Conservation (phyloP, 2,329 filamentous ascomycete species). For the Neurospora sp. region DNA sequence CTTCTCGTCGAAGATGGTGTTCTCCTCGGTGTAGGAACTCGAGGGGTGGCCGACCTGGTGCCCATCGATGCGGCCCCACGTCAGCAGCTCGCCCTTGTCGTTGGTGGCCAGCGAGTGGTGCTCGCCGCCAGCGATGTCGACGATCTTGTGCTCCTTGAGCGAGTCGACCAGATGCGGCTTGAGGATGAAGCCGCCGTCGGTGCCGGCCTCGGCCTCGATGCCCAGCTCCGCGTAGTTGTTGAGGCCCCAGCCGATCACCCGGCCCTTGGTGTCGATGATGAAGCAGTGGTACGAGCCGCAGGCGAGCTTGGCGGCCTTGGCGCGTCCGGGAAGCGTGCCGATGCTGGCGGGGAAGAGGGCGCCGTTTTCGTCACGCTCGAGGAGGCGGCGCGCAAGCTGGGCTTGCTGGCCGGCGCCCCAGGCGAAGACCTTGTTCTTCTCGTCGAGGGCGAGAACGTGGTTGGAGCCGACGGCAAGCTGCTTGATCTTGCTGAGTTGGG, state of each 20-base stretch:
- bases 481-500: conserved; percentile 56
- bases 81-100: conserved; percentile 44
- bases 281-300: conserved; percentile 74
- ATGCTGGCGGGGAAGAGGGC: conserved; percentile 26
- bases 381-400: conserved; percentile 49
- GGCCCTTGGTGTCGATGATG: conserved; percentile 59
- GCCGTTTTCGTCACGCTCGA: conserved; percentile 41
- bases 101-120: conserved; percentile 66
- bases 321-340: conserved; percentile 27
- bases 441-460: conserved; percentile 60
- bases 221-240: conserved; percentile 73
- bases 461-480: conserved; percentile 58
- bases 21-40: conserved; percentile 43
- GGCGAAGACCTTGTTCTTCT: conserved; percentile 53
- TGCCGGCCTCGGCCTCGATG: conserved; percentile 59
- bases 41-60: conserved; percentile 48
- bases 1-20: conserved; percentile 54
- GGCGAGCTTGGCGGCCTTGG: conserved; percentile 58
- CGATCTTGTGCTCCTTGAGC: conserved; percentile 55
- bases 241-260: conserved; percentile 73
- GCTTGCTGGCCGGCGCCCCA: conserved; percentile 67
- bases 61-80: conserved; percentile 51
- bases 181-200: conserved; percentile 61
- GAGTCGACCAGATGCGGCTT: conserved; percentile 57
- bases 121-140: conserved; percentile 54